Percentiles rank a stretch among this genome's conserved stretches.
Evolutionary conservation across 768 basidiomycete genomes (phyloP).

Genomic region (Tephrocybe rancida): DNA sequence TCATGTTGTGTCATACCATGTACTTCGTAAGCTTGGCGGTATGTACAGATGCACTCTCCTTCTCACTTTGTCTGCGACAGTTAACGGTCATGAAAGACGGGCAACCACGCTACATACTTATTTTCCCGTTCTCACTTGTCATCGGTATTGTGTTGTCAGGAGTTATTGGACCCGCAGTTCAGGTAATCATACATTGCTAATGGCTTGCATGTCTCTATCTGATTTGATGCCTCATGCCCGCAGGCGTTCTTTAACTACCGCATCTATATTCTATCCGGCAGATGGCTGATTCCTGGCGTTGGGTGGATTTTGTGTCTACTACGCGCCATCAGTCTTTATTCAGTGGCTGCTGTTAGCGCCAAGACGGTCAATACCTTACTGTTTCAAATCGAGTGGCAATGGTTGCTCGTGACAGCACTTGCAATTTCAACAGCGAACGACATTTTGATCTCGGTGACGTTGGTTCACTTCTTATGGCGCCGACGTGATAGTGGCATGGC

Average conservation of each 20-base stretch:
- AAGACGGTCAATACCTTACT: background rate
- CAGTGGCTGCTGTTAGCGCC: background rate
- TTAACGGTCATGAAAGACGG: constrained; percentile 5
- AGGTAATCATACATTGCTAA: too few relatives aligned
- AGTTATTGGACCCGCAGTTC: constrained; percentile 4
- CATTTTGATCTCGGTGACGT: constrained; percentile 3
- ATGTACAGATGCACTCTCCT: background rate
- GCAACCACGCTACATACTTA: background rate
- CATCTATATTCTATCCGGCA: constrained; percentile 1
- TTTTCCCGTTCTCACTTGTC: background rate
- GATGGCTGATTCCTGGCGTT: constrained; percentile 4
- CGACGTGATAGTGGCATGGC: background rate
- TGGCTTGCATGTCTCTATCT: too few relatives aligned
- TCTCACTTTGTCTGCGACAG: background rate
- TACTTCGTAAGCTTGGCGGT: background rate
- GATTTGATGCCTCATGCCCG: background rate
- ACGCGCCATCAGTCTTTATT: constrained; percentile 1
- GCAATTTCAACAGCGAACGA: constrained; percentile 7
- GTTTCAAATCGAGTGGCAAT: background rate
- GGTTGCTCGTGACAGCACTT: background rate
- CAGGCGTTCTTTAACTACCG: constrained; percentile 12
- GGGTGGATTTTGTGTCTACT: constrained; percentile 4
- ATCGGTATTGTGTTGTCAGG: background rate
- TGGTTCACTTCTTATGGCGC: constrained; percentile 2
- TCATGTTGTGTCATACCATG: constrained; percentile 1